A percentile compares a stretch with the other conserved stretches of the same genome.
Evolutionary conservation across 495 filamentous ascomycete species (phyloP).

Genomic region (Penicillium alfredii): DNA sequence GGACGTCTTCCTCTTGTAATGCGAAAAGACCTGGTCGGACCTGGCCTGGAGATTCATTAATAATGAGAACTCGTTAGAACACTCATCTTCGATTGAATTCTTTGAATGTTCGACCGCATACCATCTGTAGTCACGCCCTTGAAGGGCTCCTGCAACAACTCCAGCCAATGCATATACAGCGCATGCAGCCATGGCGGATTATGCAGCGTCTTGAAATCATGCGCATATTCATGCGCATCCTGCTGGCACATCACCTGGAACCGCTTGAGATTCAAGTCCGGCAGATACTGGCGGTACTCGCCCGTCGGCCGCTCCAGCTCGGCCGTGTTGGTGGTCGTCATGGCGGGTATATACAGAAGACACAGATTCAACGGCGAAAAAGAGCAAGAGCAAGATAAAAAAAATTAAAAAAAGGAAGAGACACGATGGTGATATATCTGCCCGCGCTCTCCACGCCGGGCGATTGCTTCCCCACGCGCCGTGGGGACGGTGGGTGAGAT

Average conservation of each 20-base stretch:
- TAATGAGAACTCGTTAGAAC: no score
- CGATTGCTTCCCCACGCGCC: slow-evolving; percentile 17
- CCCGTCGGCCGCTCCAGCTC: slow-evolving; percentile 27
- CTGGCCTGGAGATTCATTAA: slow-evolving; percentile 32
- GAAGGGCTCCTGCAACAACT: slow-evolving; percentile 61
- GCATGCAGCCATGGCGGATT: slow-evolving; percentile 63
- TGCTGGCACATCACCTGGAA: slow-evolving; percentile 59
- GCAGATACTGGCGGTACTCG: slow-evolving; percentile 54
- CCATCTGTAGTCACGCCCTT: slow-evolving; percentile 67
- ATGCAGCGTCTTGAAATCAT: slow-evolving; percentile 51
- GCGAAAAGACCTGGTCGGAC: slow-evolving; percentile 52
- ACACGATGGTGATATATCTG: no score
- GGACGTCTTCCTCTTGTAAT: slow-evolving; percentile 55
- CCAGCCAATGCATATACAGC: slow-evolving; percentile 60
- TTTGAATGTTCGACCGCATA: no score
- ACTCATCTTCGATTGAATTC: no score
- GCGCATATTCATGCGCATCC: slow-evolving; percentile 58
- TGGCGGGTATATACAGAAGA: not conserved
- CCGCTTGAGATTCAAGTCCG: slow-evolving; percentile 52
- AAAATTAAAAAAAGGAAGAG: no score
- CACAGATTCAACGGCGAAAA: not conserved
- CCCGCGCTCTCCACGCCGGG: no score
- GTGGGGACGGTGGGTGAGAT: slow-evolving; percentile 24
- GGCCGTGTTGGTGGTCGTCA: slow-evolving; percentile 3
- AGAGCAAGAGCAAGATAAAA: not conserved